Conservation (phyloP, 2,329 filamentous ascomycete species). For the Ophiocordyceps camponoti-rufipedis region DNA sequence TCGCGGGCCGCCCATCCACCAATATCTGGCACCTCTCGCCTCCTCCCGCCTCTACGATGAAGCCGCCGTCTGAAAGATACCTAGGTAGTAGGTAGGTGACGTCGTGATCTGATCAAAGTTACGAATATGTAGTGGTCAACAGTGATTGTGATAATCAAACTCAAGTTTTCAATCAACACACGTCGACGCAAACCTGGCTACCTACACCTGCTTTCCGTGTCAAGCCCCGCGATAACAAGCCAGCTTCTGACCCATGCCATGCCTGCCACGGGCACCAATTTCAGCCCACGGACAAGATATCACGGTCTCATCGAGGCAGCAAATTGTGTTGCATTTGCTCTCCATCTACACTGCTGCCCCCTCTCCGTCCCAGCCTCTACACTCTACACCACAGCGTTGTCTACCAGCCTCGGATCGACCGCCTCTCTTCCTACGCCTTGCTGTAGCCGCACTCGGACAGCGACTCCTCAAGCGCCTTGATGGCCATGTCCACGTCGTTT, state of each 20-base stretch:
- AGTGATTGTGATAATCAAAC: neutral
- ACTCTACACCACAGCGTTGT: neutral
- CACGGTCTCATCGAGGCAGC: too few relatives aligned
- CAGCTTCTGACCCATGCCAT: neutral
- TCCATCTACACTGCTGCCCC: too few relatives aligned
- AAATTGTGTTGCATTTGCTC: too few relatives aligned
- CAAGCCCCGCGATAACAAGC: too few relatives aligned
- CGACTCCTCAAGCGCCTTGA: conserved; percentile 58
- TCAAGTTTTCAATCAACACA: too few relatives aligned
- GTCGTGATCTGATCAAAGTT: too few relatives aligned
- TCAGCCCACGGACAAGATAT: neutral
- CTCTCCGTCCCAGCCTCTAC: too few relatives aligned
- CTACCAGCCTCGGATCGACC: neutral
- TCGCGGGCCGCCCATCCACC: neutral
- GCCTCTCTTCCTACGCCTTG: conserved; percentile 14
- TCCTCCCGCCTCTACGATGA: neutral
- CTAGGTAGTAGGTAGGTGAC: too few relatives aligned
- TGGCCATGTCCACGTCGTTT: conserved; percentile 67
- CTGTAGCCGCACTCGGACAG: conserved; percentile 55
- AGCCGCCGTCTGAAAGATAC: too few relatives aligned
- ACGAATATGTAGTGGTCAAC: too few relatives aligned
- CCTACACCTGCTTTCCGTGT: too few relatives aligned
- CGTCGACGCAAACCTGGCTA: too few relatives aligned
- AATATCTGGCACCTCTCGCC: neutral
- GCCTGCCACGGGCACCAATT: neutral